These are phyloP conservation scores for Candida adriatica DNA, from an alignment of 805 yeast genomes.

Conservation along the genomic window DNA sequence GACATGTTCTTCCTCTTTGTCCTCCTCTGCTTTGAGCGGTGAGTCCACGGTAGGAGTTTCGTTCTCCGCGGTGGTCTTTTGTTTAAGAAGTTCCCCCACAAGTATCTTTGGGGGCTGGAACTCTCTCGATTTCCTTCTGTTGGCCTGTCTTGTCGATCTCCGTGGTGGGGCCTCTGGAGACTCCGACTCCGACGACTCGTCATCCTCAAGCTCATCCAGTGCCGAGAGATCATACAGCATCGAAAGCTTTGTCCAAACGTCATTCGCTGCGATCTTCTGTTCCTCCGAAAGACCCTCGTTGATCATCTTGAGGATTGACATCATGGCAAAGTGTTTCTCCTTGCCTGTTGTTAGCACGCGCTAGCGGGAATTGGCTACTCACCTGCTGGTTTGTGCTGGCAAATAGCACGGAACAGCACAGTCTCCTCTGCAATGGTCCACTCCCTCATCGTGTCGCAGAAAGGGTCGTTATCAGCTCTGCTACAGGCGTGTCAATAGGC, in stretches of 20 bases:
- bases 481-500: no score
- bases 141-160: neutral
- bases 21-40: neutral
- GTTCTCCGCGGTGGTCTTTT: slow-evolving; percentile 1
- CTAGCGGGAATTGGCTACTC: slow-evolving; percentile 1
- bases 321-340: slow-evolving; percentile 31
- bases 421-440: slow-evolving; percentile 65
- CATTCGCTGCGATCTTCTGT: slow-evolving; percentile 33
- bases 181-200: slow-evolving; percentile 5
- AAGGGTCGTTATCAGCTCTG: no score
- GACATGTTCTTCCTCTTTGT: neutral
- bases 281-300: slow-evolving; percentile 22
- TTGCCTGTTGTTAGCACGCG: slow-evolving; percentile 5
- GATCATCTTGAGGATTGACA: slow-evolving; percentile 18
- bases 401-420: slow-evolving; percentile 50
- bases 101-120: slow-evolving; percentile 1
- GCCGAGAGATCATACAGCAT: slow-evolving; percentile 49
- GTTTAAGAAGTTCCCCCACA: slow-evolving; percentile 7
- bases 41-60: neutral
- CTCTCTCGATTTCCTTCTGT: slow-evolving; percentile 4
- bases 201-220: slow-evolving; percentile 48
- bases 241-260: slow-evolving; percentile 52
- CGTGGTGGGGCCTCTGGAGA: neutral
- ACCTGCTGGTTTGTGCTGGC: slow-evolving; percentile 68
- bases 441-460: slow-evolving; percentile 17